Percentiles rank a stretch among this genome's conserved stretches.
These are phyloP conservation scores for Vigna reflexopilosa DNA, from an alignment of 306 rosid species.

Conservation along the genomic window DNA sequence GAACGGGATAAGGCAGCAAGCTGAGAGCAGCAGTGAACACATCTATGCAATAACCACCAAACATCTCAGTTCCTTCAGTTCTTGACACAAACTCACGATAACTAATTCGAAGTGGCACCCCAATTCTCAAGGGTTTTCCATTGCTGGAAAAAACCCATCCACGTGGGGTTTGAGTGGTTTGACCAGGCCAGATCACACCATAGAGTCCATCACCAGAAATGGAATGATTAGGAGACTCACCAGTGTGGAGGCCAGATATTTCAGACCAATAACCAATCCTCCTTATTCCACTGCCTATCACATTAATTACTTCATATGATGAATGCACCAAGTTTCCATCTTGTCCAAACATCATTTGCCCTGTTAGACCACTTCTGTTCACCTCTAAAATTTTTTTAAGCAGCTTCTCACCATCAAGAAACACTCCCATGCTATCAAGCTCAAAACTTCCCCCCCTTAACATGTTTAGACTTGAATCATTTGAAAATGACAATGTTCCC, in stretches of 20 bases:
- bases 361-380: slow-evolving; percentile 69
- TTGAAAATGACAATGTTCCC: slow-evolving; percentile 63
- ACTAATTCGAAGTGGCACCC: slow-evolving; percentile 69
- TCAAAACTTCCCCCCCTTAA: slow-evolving; percentile 46
- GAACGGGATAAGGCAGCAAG: slow-evolving; percentile 70
- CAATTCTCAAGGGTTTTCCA: slow-evolving; percentile 55
- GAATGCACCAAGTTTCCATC: slow-evolving; percentile 59
- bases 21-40: slow-evolving; percentile 70
- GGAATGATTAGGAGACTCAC: slow-evolving; percentile 47
- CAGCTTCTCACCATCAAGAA: slow-evolving; percentile 58
- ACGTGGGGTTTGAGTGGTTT: slow-evolving; percentile 61
- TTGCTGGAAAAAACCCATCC: too few species aligned
- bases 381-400: slow-evolving; percentile 50
- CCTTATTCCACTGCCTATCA: slow-evolving; percentile 62
- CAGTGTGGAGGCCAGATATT: slow-evolving; percentile 59
- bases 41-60: slow-evolving; percentile 75
- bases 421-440: slow-evolving; percentile 60
- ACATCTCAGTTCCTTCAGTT: slow-evolving; percentile 52
- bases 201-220: slow-evolving; percentile 50
- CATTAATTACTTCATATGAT: slow-evolving; percentile 75
- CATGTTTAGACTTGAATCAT: slow-evolving; percentile 52
- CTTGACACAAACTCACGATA: slow-evolving; percentile 64
- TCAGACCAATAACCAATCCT: slow-evolving; percentile 81
- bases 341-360: slow-evolving; percentile 54
- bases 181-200: slow-evolving; percentile 78